These are phyloP conservation scores for Moringa oleifera DNA, from an alignment of 345 rosid genomes.

Conservation along the genomic window DNA sequence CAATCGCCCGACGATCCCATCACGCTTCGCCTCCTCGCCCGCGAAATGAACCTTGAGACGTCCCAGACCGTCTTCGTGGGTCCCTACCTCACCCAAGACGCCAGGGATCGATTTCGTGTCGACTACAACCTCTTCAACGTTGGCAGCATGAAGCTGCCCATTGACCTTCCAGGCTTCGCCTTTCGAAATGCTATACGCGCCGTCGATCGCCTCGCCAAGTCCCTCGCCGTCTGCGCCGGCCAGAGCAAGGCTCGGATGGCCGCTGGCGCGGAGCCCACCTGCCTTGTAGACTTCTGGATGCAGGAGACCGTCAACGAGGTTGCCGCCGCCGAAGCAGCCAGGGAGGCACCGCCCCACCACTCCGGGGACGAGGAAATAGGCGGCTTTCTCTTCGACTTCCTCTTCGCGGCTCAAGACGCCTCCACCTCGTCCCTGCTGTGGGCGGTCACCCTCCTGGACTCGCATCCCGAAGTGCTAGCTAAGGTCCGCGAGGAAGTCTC, in stretches of 20 bases:
- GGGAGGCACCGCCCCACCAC: constrained; percentile 33
- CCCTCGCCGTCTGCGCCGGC: constrained; percentile 37
- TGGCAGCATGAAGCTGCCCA: constrained; percentile 64
- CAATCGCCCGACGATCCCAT: constrained; percentile 15
- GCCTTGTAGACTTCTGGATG: constrained; percentile 85
- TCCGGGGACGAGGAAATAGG: constrained; percentile 52
- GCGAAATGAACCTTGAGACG: constrained; percentile 81
- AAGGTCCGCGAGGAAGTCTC: constrained; percentile 66
- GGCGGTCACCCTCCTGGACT: constrained; percentile 72
- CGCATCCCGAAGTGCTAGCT: constrained; percentile 55
- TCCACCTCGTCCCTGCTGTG: constrained; percentile 83
- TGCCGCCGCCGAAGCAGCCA: constrained; percentile 25
- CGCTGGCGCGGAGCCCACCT: constrained; percentile 48
- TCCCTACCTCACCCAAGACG: constrained; percentile 40
- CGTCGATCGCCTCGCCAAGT: constrained; percentile 42
- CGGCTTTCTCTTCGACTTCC: constrained; percentile 67
- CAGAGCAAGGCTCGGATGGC: constrained; percentile 53
- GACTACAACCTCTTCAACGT: constrained; percentile 76
- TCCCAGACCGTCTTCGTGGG: constrained; percentile 89
- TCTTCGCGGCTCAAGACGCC: constrained; percentile 87
- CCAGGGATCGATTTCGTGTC: constrained; percentile 30
- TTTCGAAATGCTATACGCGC: constrained; percentile 68
- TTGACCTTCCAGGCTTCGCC: constrained; percentile 67
- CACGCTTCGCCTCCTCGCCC: constrained; percentile 41
- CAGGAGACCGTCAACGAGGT: constrained; percentile 43